Conservation (phyloP, 2,329 filamentous ascomycete genomes). For the Penicillium vulpinum region DNA sequence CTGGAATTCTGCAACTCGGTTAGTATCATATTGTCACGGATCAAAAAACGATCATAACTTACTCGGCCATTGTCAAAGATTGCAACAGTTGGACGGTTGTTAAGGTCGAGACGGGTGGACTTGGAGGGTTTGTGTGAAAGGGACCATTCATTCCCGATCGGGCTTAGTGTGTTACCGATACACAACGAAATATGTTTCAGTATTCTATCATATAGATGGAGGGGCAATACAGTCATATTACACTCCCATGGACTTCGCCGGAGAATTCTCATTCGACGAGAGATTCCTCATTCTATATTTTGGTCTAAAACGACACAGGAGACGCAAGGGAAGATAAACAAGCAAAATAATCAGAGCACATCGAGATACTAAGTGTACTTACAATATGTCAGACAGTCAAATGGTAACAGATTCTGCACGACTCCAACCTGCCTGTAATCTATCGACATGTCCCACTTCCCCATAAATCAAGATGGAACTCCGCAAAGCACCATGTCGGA, state of each 20-base stretch:
- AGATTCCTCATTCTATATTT: background rate
- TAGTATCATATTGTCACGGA: conserved; percentile 10
- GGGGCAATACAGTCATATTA: conserved; percentile 24
- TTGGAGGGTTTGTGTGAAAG: conserved; percentile 29
- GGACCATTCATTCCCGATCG: conserved; percentile 20
- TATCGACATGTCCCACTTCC: conserved; percentile 9
- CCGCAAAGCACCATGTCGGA: conserved; percentile 29
- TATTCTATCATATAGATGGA: background rate
- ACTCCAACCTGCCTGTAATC: conserved; percentile 1
- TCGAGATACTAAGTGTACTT: too few species aligned
- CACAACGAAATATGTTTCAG: background rate
- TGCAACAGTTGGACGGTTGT: conserved; percentile 21
- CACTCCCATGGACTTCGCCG: background rate
- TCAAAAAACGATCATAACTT: conserved; percentile 5
- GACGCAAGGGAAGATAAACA: too few species aligned
- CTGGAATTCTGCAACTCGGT: conserved; percentile 57
- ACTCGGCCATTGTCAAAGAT: conserved; percentile 29
- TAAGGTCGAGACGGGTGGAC: conserved; percentile 20
- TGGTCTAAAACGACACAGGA: background rate
- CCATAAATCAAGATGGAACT: conserved; percentile 5
- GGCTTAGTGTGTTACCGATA: conserved; percentile 23
- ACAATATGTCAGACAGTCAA: background rate
- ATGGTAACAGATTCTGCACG: background rate
- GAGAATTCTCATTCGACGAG: background rate
- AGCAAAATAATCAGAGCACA: background rate